Evolutionary conservation across 306 rosid genomes (phyloP).

Genomic region (Citrullus colocynthis): DNA sequence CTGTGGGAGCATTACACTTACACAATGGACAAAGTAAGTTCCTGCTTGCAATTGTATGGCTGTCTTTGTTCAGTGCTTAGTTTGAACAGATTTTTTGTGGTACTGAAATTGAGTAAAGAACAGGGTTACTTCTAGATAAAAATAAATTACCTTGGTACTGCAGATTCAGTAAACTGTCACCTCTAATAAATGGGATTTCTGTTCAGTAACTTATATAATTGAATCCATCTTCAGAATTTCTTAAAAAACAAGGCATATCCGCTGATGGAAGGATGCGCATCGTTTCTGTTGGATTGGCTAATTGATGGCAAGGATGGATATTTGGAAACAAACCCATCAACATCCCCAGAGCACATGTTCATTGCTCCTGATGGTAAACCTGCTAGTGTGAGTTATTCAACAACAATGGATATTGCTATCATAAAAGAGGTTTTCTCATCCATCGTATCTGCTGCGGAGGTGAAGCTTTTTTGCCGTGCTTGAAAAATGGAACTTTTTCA

Average conservation of each 20-base stretch:
- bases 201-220: conserved; percentile 13
- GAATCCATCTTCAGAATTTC: conserved; percentile 45
- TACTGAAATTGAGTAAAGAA: neutral
- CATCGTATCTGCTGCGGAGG: conserved; percentile 75
- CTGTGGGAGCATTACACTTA: conserved; percentile 90
- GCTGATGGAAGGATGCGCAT: conserved; percentile 85
- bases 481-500: neutral
- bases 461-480: conserved; percentile 19
- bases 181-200: neutral
- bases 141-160: neutral
- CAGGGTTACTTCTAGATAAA: neutral
- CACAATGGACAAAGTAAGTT: conserved; percentile 71
- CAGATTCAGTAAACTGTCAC: neutral
- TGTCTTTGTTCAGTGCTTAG: neutral
- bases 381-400: conserved; percentile 94
- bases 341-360: conserved; percentile 97
- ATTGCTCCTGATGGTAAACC: conserved; percentile 63
- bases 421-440: conserved; percentile 72
- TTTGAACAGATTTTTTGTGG: neutral
- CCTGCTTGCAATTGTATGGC: neutral
- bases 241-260: conserved; percentile 83
- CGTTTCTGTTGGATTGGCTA: conserved; percentile 95
- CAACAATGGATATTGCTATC: conserved; percentile 92
- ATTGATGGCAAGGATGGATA: conserved; percentile 66
- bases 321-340: conserved; percentile 91